A percentile compares a stretch with the other conserved stretches of the same genome.
These are phyloP conservation scores for Phytophthora citrophthora DNA, from an alignment of 352 stramenopile genomes.

Conservation along the genomic window DNA sequence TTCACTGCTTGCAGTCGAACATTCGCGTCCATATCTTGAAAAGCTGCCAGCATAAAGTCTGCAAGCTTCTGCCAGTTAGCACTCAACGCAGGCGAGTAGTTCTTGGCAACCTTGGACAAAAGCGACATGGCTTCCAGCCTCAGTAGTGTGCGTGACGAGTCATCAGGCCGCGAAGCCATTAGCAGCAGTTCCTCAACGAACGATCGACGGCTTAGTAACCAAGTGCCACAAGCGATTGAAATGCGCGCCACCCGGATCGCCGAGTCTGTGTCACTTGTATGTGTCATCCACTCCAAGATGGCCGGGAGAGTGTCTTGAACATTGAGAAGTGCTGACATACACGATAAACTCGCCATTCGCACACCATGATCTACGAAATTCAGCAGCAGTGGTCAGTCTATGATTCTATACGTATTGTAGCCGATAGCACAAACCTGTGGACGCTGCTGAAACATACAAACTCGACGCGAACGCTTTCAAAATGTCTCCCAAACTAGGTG, in stretches of 20 bases:
- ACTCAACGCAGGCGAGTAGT: slow-evolving; percentile 80
- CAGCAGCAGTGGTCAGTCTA: slow-evolving; percentile 1
- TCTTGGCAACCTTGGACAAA: slow-evolving; percentile 86
- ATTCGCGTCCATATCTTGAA: slow-evolving; percentile 87
- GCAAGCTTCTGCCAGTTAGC: slow-evolving; percentile 67
- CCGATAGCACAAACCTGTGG: slow-evolving; percentile 45
- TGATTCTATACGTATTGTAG: not conserved
- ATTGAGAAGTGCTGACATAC: slow-evolving; percentile 80
- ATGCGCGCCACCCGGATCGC: slow-evolving; percentile 65
- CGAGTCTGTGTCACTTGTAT: slow-evolving; percentile 48
- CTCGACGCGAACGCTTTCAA: slow-evolving; percentile 72
- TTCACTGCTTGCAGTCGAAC: slow-evolving; percentile 88
- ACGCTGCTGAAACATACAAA: slow-evolving; percentile 66
- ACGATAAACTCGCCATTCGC: slow-evolving; percentile 79
- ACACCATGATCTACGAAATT: slow-evolving; percentile 69
- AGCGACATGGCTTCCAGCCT: slow-evolving; percentile 86
- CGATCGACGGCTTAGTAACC: slow-evolving; percentile 56
- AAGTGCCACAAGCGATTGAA: slow-evolving; percentile 69
- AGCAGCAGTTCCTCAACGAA: slow-evolving; percentile 83
- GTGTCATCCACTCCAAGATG: slow-evolving; percentile 78
- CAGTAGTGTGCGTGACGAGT: slow-evolving; percentile 56
- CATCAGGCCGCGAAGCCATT: slow-evolving; percentile 67
- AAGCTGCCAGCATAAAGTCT: slow-evolving; percentile 82
- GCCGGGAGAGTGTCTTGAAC: slow-evolving; percentile 67
- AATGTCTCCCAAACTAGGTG: slow-evolving; percentile 65